Base-by-base conservation (phyloP, 2,329 filamentous ascomycete species). In the Cephalotrichum gorgonifer region DNA sequence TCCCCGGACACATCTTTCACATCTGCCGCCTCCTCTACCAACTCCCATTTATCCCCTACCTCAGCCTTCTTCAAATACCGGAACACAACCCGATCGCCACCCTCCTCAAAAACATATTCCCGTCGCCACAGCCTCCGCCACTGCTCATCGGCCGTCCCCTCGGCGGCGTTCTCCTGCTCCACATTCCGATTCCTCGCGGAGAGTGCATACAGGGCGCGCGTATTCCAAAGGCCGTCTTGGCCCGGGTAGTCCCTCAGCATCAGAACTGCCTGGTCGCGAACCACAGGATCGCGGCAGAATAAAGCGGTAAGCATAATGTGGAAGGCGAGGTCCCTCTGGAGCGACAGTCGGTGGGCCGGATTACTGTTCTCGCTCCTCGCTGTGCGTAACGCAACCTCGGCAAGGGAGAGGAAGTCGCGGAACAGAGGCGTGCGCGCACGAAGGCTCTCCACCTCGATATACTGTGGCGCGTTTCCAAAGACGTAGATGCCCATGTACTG, bases 11-110 rank as follows among this genome's bases (percentile, higher is more conserved):
- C 52, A 4, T 67, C 60, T 9, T 49, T 49, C 43, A 63, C 63
- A 5, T 60, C 56, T 1, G 66, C 64, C 8, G 55, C 57, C 52
- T 70, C 67, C 49, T 70, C 67, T 0, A 70, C 54, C 22, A 68
- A 54, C 27, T 60, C 61, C 67, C 67, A 70, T 6, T 52, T 43
- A 0, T 61, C 65, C 1, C 60, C 63, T 3, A 23, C 47, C 14
- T 48, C 35, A 11, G 61, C 49, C 15, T 54, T 62, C 1, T 57
- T 59, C 11, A 62, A 12, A 15, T 57, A 65, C 4, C 63, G 58
- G 6, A 66, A 56, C 2, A 66, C 15, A 12, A 63, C 49, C 0
- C 57, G 59, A 11, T 60, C 57, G 15, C 64, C 63, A 1, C 60
- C 60, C 8, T 66, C 56, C 35, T 67, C 64, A 17, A 67, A 65